A percentile compares a stretch with the other conserved stretches of the same genome.
Conservation (phyloP, 2,329 filamentous ascomycete genomes). For the Alternaria brassicicola region DNA sequence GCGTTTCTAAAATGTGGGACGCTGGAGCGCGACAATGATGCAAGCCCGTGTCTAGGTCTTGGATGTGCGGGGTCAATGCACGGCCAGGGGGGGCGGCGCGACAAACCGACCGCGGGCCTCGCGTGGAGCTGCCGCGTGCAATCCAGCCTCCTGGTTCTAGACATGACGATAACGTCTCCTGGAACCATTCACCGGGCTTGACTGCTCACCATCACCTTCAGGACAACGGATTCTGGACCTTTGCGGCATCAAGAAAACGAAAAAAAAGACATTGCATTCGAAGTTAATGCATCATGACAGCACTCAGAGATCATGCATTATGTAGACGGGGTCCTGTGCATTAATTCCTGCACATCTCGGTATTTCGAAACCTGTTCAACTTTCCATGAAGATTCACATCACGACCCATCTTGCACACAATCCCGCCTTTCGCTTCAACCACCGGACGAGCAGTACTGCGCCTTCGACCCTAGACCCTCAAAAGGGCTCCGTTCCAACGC, state of each 20-base stretch:
- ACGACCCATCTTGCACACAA: not conserved
- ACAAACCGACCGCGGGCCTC: conserved; percentile 1
- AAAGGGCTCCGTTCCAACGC: conserved; percentile 2
- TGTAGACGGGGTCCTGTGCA: not conserved
- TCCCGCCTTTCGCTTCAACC: not conserved
- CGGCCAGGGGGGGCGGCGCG: not conserved
- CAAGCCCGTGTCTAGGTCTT: not conserved
- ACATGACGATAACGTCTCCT: not conserved
- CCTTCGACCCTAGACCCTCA: not conserved
- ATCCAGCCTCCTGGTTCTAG: not conserved
- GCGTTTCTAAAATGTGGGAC: conserved; percentile 12
- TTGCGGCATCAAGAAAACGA: not conserved
- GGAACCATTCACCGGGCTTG: not conserved
- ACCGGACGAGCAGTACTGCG: conserved; percentile 1
- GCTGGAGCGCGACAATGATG: not conserved
- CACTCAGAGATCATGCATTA: not conserved
- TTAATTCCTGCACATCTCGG: not conserved
- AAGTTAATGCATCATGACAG: not conserved
- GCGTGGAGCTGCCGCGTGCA: conserved; percentile 2
- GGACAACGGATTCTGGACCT: not conserved
- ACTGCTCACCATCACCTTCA: not conserved
- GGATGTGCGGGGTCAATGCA: not conserved
- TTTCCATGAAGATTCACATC: not conserved
- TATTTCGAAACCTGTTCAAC: not conserved
- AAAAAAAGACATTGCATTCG: not conserved